phyloP scores from a whole-genome alignment of 176 grass and related monocot species.

The Paspalum vaginatum region DNA sequence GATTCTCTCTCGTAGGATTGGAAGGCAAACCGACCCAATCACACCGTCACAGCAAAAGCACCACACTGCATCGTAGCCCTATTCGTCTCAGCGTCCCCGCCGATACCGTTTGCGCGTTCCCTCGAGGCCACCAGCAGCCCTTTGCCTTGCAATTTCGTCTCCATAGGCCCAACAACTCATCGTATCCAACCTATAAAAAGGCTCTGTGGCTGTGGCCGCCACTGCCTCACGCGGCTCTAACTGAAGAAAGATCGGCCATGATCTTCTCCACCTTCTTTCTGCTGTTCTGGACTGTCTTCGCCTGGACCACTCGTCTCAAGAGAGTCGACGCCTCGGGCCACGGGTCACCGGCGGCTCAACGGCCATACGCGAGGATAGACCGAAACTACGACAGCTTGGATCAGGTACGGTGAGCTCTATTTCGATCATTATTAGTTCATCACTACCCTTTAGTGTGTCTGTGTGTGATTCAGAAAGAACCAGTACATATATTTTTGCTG shows the following conservation, averaged over 20 bases:
- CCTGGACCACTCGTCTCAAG: not conserved
- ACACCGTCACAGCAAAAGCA: not conserved
- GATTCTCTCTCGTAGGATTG: not conserved
- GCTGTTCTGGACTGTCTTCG: constrained; percentile 5
- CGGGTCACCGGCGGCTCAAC: not conserved
- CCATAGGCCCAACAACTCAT: not conserved
- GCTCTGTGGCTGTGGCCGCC: too few species aligned
- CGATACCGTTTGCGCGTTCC: not conserved
- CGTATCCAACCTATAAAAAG: not conserved
- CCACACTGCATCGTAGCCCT: not conserved
- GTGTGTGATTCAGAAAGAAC: too few species aligned
- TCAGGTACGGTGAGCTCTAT: constrained; percentile 3
- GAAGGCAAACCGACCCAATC: not conserved
- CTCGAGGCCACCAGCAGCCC: not conserved
- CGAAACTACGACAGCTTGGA: constrained; percentile 1
- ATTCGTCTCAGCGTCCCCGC: constrained; percentile 22
- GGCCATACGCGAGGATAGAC: not conserved
- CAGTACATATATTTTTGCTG: not conserved
- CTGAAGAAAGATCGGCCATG: constrained; percentile 14
- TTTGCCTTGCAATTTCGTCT: constrained; percentile 4
- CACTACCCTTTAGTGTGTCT: too few species aligned
- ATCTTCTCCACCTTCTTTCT: constrained; percentile 36
- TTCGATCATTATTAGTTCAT: not conserved
- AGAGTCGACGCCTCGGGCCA: not conserved
- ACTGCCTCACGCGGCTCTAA: not conserved